These are phyloP conservation scores for Smittium mucronatum DNA, from an alignment of 371 early-diverging fungal genomes.

Conservation along the genomic window DNA sequence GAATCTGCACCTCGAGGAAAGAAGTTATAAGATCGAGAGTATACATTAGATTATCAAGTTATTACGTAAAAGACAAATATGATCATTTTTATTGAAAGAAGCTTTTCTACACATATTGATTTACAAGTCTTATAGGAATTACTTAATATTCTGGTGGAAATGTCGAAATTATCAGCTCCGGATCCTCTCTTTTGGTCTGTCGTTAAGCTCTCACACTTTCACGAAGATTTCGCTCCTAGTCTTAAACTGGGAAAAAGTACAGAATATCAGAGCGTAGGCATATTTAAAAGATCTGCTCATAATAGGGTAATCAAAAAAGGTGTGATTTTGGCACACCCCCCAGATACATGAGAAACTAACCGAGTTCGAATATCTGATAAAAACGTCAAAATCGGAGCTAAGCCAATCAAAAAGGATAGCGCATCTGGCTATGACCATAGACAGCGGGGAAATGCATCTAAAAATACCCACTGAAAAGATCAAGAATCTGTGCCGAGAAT, in stretches of 20 bases:
- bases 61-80: neutral
- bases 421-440: neutral
- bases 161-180: neutral
- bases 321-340: neutral
- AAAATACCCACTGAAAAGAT: neutral
- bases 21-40: neutral
- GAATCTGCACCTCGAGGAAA: neutral
- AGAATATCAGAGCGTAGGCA: neutral
- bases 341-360: neutral
- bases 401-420: neutral
- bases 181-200: neutral
- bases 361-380: neutral
- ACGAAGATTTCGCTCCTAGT: neutral
- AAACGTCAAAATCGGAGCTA: neutral
- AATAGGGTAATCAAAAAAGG: neutral
- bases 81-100: neutral
- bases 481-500: neutral
- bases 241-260: neutral
- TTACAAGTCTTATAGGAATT: neutral
- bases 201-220: neutral
- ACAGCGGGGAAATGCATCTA: neutral
- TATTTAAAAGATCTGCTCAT: neutral
- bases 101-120: neutral
- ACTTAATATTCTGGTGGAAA: neutral
- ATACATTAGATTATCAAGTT: neutral